phyloP scores from a whole-genome alignment of 192 early-diverging fungal genomes.

The Coemansia sp. region DNA sequence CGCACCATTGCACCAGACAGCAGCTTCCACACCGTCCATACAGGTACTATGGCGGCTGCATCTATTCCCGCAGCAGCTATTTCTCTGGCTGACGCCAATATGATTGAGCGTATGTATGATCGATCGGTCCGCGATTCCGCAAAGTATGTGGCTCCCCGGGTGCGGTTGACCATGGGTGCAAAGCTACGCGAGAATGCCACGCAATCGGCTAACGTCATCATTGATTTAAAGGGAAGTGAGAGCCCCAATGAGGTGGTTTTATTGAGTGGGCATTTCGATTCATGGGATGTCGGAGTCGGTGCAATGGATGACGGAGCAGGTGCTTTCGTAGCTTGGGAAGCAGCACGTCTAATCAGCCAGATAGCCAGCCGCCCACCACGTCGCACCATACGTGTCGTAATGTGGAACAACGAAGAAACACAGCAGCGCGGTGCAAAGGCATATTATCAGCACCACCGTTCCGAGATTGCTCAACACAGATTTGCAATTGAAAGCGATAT shows the following conservation, averaged over 20 bases:
- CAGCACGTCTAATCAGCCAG: conserved; percentile 33
- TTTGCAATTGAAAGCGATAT: conserved; percentile 61
- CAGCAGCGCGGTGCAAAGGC: conserved; percentile 54
- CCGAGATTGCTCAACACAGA: conserved; percentile 27
- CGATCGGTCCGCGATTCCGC: conserved; percentile 37
- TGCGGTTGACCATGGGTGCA: conserved; percentile 51
- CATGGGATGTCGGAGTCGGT: conserved; percentile 55
- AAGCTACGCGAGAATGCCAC: conserved; percentile 28
- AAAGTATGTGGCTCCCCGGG: conserved; percentile 46
- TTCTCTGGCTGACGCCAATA: conserved; percentile 53
- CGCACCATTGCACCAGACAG: conserved; percentile 50
- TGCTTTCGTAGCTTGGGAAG: conserved; percentile 53
- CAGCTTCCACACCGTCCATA: conserved; percentile 53
- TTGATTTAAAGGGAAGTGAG: conserved; percentile 54
- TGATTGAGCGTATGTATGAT: conserved; percentile 50
- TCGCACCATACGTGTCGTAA: conserved; percentile 58
- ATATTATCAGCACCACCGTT: conserved; percentile 48
- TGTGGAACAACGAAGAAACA: conserved; percentile 63
- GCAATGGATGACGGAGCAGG: conserved; percentile 62
- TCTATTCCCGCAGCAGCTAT: conserved; percentile 56
- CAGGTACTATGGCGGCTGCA: conserved; percentile 48
- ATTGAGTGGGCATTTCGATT: conserved; percentile 58
- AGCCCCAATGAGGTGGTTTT: conserved; percentile 52
- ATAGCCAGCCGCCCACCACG: conserved; percentile 38
- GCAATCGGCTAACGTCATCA: conserved; percentile 54